phyloP scores from a whole-genome alignment of 306 rosid genomes.

The Cicer yamashitae region DNA sequence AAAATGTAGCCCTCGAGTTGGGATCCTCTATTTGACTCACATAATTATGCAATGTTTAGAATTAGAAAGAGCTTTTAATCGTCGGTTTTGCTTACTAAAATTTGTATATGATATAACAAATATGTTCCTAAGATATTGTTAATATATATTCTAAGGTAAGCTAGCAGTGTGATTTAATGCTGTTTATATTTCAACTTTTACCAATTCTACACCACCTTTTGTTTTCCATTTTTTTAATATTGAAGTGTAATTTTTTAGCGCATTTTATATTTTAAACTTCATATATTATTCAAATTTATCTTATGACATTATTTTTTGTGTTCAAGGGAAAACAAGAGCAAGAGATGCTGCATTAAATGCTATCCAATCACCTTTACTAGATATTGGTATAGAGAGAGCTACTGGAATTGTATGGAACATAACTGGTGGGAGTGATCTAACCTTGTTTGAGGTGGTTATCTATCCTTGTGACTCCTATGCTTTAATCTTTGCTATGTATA shows the following conservation, averaged over 20 bases:
- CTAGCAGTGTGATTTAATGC: conserved; percentile 4
- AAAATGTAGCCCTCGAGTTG: not conserved
- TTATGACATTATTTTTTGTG: conserved; percentile 40
- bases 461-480: conserved; percentile 7
- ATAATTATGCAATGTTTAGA: too few species aligned
- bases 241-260: not conserved
- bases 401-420: conserved; percentile 97
- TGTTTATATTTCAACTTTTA: not conserved
- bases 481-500: conserved; percentile 19
- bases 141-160: not conserved
- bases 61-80: too few species aligned
- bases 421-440: conserved; percentile 95
- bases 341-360: conserved; percentile 99
- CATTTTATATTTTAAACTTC: not conserved
- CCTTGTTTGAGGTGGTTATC: conserved; percentile 79
- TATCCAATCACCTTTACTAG: conserved; percentile 88
- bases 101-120: too few species aligned
- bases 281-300: conserved; percentile 33
- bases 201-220: not conserved
- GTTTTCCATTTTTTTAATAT: conserved; percentile 16
- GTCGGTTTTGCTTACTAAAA: too few species aligned
- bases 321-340: conserved; percentile 93
- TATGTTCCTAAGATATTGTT: too few species aligned
- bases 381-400: conserved; percentile 95
- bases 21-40: too few species aligned